phyloP scores from a whole-genome alignment of 208 protist genomes.

The Crithidia thermophila region DNA sequence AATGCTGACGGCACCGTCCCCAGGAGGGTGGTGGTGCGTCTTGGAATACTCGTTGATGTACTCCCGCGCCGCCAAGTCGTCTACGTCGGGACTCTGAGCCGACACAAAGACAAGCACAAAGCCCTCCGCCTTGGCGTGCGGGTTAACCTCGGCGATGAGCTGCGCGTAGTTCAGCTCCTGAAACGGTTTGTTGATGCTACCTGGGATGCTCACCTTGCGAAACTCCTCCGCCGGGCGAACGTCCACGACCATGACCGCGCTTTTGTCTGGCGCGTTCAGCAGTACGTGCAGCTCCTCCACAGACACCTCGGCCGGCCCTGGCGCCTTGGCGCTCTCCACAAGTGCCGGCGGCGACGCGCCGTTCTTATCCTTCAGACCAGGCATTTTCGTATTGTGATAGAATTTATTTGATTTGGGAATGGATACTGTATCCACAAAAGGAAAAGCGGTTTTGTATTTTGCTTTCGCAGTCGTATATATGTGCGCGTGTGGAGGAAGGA shows the following conservation, averaged over 20 bases:
- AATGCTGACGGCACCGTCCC: constrained; percentile 23
- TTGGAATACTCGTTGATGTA: constrained; percentile 43
- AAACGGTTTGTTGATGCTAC: constrained; percentile 48
- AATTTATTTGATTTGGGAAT: neutral
- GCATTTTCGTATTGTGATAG: constrained; percentile 10
- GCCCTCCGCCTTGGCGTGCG: constrained; percentile 3
- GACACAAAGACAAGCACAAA: constrained; percentile 53
- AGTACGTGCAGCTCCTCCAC: constrained; percentile 33
- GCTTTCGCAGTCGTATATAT: no score
- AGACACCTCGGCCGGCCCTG: constrained; percentile 24
- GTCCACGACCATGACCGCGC: constrained; percentile 34
- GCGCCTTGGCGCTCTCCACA: constrained; percentile 9
- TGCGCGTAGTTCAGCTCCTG: constrained; percentile 34
- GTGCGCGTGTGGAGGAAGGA: no score
- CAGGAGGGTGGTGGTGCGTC: constrained; percentile 9
- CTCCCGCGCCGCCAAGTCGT: constrained; percentile 56
- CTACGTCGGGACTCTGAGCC: constrained; percentile 51
- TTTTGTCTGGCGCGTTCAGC: constrained; percentile 1
- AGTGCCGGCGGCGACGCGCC: constrained; percentile 2
- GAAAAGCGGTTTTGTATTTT: no score
- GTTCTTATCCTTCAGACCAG: constrained; percentile 10
- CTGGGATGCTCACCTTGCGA: constrained; percentile 30
- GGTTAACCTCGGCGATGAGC: constrained; percentile 4
- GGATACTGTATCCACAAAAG: neutral
- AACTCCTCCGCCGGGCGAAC: constrained; percentile 52